These are phyloP conservation scores for Calonectria fujianensis DNA, from an alignment of 2,329 filamentous ascomycete species.

Conservation along the genomic window DNA sequence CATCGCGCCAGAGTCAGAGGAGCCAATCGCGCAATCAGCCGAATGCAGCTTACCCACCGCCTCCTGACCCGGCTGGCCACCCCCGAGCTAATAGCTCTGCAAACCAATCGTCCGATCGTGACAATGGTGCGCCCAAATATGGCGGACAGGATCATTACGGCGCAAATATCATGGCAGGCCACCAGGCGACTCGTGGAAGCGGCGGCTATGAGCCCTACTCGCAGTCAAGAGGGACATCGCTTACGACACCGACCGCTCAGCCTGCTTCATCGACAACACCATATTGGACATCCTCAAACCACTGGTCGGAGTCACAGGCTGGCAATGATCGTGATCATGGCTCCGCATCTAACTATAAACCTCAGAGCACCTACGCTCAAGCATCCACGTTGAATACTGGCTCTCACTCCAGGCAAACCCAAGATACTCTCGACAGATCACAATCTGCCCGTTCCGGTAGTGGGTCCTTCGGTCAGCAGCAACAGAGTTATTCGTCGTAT, in stretches of 20 bases:
- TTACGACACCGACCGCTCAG: slow-evolving; percentile 18
- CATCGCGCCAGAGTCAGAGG: slow-evolving; percentile 61
- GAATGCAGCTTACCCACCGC: slow-evolving; percentile 43
- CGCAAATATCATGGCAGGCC: slow-evolving; percentile 26
- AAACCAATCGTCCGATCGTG: slow-evolving; percentile 40
- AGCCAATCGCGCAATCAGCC: slow-evolving; percentile 53
- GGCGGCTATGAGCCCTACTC: slow-evolving; percentile 58
- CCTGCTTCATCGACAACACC: slow-evolving; percentile 47
- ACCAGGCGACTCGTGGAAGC: slow-evolving; percentile 47
- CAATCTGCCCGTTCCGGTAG: slow-evolving; percentile 42
- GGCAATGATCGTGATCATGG: slow-evolving; percentile 44
- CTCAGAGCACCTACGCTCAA: slow-evolving; percentile 45
- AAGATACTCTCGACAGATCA: slow-evolving; percentile 46
- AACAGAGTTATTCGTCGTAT: slow-evolving; percentile 43
- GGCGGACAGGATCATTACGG: slow-evolving; percentile 49
- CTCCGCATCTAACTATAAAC: slow-evolving; percentile 43
- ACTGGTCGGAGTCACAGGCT: slow-evolving; percentile 50
- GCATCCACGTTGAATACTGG: slow-evolving; percentile 35
- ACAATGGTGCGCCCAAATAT: slow-evolving; percentile 44
- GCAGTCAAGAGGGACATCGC: slow-evolving; percentile 50
- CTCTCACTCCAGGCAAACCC: slow-evolving; percentile 48
- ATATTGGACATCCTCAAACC: slow-evolving; percentile 49
- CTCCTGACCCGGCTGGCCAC: slow-evolving; percentile 41
- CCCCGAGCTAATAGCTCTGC: slow-evolving; percentile 30
- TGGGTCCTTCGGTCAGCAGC: slow-evolving; percentile 45